These are phyloP conservation scores for Phylloporus sp. DNA, from an alignment of 768 basidiomycete genomes.

Conservation along the genomic window DNA sequence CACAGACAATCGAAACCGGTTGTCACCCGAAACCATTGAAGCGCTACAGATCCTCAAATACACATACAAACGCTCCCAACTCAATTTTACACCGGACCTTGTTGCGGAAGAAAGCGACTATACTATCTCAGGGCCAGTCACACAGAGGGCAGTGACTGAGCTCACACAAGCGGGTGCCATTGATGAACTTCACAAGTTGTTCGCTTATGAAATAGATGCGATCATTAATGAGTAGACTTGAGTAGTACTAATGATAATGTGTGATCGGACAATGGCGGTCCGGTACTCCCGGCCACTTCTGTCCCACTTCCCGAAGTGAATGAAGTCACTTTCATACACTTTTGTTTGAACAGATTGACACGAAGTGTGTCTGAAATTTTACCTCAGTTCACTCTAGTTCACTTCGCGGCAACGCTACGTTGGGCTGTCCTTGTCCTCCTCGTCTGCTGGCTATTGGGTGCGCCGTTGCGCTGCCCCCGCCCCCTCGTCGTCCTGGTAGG, in stretches of 20 bases:
- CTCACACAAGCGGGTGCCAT: neutral
- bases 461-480: no score
- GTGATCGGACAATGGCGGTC: no score
- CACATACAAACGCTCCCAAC: slow-evolving; percentile 13
- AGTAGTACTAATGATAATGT: neutral
- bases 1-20: neutral
- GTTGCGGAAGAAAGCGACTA: neutral
- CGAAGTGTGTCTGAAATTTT: neutral
- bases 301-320: neutral
- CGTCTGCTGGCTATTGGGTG: no score
- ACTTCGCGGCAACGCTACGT: neutral
- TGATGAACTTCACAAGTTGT: neutral
- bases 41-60: slow-evolving; percentile 30
- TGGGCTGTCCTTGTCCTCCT: no score
- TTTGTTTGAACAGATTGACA: neutral
- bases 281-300: neutral
- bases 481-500: no score
- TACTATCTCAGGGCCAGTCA: neutral
- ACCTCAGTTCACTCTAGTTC: neutral
- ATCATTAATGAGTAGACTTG: neutral
- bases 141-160: neutral
- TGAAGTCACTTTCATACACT: neutral
- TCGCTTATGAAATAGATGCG: neutral
- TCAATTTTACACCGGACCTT: neutral
- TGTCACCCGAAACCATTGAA: neutral